Conservation (phyloP, 495 filamentous ascomycete species). For the Penicillium fimorum region DNA sequence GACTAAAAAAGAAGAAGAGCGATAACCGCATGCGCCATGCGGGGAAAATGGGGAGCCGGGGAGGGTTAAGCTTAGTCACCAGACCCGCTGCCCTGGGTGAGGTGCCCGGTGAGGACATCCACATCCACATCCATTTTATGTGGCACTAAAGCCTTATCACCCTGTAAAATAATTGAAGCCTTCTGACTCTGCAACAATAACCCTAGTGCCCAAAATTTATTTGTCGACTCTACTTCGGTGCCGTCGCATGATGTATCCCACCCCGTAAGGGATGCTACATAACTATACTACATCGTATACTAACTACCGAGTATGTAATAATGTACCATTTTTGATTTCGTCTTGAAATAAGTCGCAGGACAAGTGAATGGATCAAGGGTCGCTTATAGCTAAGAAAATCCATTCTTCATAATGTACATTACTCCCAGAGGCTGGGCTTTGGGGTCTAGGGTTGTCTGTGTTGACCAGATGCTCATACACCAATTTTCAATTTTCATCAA, state of each 20-base stretch:
- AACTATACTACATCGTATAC: neutral
- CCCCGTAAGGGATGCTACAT: conserved; percentile 6
- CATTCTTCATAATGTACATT: neutral
- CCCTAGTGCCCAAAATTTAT: neutral
- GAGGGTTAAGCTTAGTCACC: conserved; percentile 20
- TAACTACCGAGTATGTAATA: neutral
- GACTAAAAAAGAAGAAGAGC: conserved; percentile 3
- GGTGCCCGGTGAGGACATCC: neutral
- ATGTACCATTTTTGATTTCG: neutral
- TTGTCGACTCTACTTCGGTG: conserved; percentile 1
- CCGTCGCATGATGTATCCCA: conserved; percentile 17
- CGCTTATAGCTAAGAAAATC: neutral
- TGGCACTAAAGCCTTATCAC: neutral
- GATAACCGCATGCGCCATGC: conserved; percentile 18
- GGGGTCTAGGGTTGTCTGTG: neutral
- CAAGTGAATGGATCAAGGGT: neutral
- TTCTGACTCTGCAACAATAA: neutral
- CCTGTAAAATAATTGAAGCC: neutral
- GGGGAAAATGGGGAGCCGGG: conserved; percentile 17
- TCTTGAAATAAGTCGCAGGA: neutral
- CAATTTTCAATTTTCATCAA: conserved; percentile 5
- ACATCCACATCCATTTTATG: neutral
- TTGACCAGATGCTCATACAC: neutral
- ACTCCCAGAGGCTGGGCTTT: neutral
- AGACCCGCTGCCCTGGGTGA: conserved; percentile 1